Base-by-base conservation (phyloP, 2,329 filamentous ascomycete genomes). In the Metarhizium brunneum region DNA sequence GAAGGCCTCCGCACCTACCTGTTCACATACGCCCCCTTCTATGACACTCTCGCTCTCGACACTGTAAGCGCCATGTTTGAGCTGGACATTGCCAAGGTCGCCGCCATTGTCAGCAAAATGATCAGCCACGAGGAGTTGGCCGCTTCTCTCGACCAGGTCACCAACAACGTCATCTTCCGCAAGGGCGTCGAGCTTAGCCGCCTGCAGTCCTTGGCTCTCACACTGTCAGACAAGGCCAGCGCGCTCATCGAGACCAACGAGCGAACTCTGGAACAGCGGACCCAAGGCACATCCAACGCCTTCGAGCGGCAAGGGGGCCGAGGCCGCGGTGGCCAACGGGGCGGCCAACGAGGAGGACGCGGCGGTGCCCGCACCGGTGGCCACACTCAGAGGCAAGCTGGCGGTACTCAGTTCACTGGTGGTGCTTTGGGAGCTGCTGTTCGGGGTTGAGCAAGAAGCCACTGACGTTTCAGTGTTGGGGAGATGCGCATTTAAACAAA, bases 11-110 rank as follows among this genome's bases (percentile, higher is more conserved):
- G 94, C 65, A 99, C 94, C 54, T 99, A 97, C 72, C 90, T 99
- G 65, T 99, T 99, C 82, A 99, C 94, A 55, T 99, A 99, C 74
- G 94, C 95, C 42, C 94, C 94, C 54, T 99, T 95, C 82, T 99
- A 99, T 79, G 94, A 99, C 76, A 97, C 94, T 25, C 84, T 99
- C 58, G 87, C 91, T 58, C 81, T 96, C 64, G 80, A 83, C 62
- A 95, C 92, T 29, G 82, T 99, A 58, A 87, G 90, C 60, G 79
- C 78, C 62, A 99, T 99, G 94, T 99, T 99, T 72, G 94, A 99
- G 75, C 86, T 99, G 29, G 83, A 92, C 56, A 78, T 87, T 64
- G 84, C 87, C 76, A 97, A 97, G 82, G 92, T 96, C 53, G 80
- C 88, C n/a, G 91, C 94, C 40, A 86, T 99, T 55, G 85, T 99